Evolutionary conservation across 805 yeast species (phyloP), one percentile per base, ranked within the genome.

Genomic region (Nakazawaea ernobii): DNA sequence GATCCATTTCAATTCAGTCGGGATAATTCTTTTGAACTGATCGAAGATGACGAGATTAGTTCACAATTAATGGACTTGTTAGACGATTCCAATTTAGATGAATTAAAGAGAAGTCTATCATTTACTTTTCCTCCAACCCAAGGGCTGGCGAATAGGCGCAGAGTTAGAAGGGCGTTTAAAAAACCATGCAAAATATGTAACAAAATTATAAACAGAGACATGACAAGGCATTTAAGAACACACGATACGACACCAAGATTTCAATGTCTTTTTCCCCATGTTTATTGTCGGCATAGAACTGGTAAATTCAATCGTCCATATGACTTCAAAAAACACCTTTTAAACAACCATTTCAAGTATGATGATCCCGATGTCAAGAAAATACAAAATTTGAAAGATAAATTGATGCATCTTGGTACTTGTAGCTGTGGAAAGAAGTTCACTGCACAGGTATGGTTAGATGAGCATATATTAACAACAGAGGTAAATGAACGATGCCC

Each of bases 251-350:
- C 71, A 14, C 70, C 83, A 6, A 63, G 86, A 33, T 82, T 82
- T 58, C 69, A 62, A 32, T 82, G 88, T 58, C 69, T 76, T 14
- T 81, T 71, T 54, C 86, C 86, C 8, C 66, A 73, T 42, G 64
- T 64, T n/a, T 62, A 63, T 39, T 82, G 87, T 57, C 62, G 71
- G 3, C 86, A 81, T 58, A 79, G 74, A 55, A 70, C 80, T 11
- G 82, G 85, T 28, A 76, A 69, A 55, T 82, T 82, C 65, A 82
- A 82, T 62, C 66, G 88, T 42, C 84, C 84, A 6, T 82, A 82
- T 59, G 88, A 82, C 59, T 80, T 68, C 67, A 82, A 82, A 57
- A 82, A 82, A 56, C 88, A 82, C 57, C 60, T 82, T 46, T 62
- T 82, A 36, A 82, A 80, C 57, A 67, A 74, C 45, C 88, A 82